Conservation (phyloP, 768 basidiomycete genomes). For the Coprinopsis sp. region DNA sequence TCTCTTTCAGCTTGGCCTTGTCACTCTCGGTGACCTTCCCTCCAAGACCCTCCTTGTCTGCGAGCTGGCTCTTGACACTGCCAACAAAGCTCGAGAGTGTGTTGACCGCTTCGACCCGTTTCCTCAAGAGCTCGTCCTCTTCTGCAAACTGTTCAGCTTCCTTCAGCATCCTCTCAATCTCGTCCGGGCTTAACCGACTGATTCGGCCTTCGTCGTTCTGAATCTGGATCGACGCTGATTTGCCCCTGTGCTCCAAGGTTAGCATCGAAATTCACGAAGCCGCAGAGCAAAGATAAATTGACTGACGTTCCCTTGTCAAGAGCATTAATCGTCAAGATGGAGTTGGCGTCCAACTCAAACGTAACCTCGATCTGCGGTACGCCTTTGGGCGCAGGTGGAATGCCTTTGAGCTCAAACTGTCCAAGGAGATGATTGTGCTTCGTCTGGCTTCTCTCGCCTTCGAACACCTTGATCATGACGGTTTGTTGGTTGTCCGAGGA, state of each 20-base stretch:
- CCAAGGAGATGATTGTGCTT: constrained; percentile 90
- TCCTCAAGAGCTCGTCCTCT: constrained; percentile 38
- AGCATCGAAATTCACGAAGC: neutral
- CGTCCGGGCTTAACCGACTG: constrained; percentile 48
- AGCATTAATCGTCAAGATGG: constrained; percentile 79
- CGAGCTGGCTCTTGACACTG: constrained; percentile 64
- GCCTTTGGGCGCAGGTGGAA: constrained; percentile 84
- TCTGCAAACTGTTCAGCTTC: constrained; percentile 49
- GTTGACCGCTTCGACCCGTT: constrained; percentile 61
- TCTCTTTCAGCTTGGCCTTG: constrained; percentile 54
- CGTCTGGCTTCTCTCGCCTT: constrained; percentile 85
- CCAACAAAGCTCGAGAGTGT: constrained; percentile 57
- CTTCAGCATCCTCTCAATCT: constrained; percentile 52
- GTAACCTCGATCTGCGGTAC: constrained; percentile 90
- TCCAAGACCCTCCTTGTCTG: constrained; percentile 69
- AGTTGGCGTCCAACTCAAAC: constrained; percentile 85
- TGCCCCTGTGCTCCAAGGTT: constrained; percentile 43
- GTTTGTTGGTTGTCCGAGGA: constrained; percentile 86
- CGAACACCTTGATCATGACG: constrained; percentile 86
- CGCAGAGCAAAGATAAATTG: constrained; percentile 31
- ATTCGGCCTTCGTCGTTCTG: constrained; percentile 71
- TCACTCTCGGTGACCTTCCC: constrained; percentile 57
- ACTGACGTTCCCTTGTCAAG: constrained; percentile 78
- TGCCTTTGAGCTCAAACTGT: constrained; percentile 87
- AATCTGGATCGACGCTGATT: constrained; percentile 75